Evolutionary conservation across 169 alveolate genomes (phyloP), one percentile per base, ranked within the genome.

Genomic region (Plasmodium ovale): DNA sequence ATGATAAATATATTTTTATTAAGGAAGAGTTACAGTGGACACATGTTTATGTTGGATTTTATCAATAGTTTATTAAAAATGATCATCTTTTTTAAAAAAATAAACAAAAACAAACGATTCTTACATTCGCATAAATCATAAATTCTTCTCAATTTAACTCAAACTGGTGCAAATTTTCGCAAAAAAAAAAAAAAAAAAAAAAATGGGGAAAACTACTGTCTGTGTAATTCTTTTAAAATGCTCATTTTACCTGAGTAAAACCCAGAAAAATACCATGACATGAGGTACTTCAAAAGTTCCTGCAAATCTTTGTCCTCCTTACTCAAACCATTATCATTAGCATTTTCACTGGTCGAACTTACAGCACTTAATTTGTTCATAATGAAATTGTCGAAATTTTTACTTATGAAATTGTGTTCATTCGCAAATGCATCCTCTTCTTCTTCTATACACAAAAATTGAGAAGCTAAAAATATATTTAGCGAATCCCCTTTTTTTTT

Each of bases 211-310:
- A 74, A 58, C 27, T 33, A 79, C 64, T 33, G 58, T 64, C 53
- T 58, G 49, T 79, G 54, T 82, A 82, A 65, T 59, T 82, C 53
- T 53, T 67, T 82, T 47, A 82, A 53, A 39, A 42, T 56, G 58
- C 90, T 39, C 79, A 82, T 51, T 82, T 56, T 82, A 37, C 90
- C 92, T n/a, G 92, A 62, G 49, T 87, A 87, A 51, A 44, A 87
- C 12, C 92, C 92, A 3, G 92, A 71, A 29, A 69, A 87, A 54
- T 87, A 87, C 92, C 92, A 87, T 14, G 92, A 87, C 92, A 87
- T 87, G 31, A 87, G 87, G 27, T 87, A 82, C 69, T 49, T 82
- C 39, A 82, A 58, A 19, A 82, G 72, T 56, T 82, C 82, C 25
- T 65, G 79, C 35, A 65, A 33, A 33, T 65, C 90, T 53, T 82